Percentiles rank a stretch among this genome's conserved stretches.
phyloP scores from a whole-genome alignment of 768 basidiomycete species.

The Russula compacta region DNA sequence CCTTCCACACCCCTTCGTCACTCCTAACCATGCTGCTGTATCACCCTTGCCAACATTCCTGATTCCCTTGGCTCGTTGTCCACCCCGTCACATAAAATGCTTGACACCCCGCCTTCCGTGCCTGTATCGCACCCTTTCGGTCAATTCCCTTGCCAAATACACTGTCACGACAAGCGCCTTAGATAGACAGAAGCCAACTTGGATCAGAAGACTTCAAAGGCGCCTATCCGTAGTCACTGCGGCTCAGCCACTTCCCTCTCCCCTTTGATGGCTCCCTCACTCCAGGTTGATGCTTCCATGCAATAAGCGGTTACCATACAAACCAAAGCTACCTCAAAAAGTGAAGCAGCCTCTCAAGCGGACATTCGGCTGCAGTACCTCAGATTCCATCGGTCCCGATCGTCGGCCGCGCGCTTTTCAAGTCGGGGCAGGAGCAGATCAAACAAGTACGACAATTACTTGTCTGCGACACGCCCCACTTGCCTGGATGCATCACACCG shows the following conservation, averaged over 20 bases:
- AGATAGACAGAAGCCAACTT: slow-evolving; percentile 12
- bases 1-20: not conserved
- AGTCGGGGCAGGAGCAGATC: not conserved
- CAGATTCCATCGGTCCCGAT: slow-evolving; percentile 9
- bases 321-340: not conserved
- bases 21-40: too few relatives aligned
- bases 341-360: not conserved
- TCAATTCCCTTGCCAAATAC: slow-evolving; percentile 6
- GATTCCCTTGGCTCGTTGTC: not conserved
- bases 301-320: not conserved
- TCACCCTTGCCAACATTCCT: not conserved
- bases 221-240: slow-evolving; percentile 6
- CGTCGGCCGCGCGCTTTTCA: slow-evolving; percentile 7
- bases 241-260: not conserved
- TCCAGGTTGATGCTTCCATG: not conserved
- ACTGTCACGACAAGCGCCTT: slow-evolving; percentile 6
- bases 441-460: slow-evolving; percentile 9
- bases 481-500: slow-evolving; percentile 1
- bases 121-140: slow-evolving; percentile 2
- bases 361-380: too few relatives aligned
- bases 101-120: not conserved
- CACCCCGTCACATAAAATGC: not conserved
- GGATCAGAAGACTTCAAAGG: slow-evolving; percentile 15
- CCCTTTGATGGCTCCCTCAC: not conserved
- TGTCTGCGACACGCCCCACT: not conserved